Evolutionary conservation across 2,329 filamentous ascomycete genomes (phyloP), one percentile per base, ranked within the genome.

Genomic region (Gyromitra esculenta): DNA sequence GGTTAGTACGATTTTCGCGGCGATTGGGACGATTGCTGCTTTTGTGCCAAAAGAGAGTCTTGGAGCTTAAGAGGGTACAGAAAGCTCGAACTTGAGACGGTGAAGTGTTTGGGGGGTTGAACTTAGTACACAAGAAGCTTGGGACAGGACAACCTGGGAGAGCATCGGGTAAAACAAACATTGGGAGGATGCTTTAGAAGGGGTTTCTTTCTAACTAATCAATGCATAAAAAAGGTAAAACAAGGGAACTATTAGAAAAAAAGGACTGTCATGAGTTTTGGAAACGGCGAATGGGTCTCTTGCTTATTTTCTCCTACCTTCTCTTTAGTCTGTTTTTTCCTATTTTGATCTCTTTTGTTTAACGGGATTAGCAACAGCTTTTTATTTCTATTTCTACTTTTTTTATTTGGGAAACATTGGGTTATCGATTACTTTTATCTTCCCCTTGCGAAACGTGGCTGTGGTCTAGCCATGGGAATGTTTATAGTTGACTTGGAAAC

Each of bases 11-110:
- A 81, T 90, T 21, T 84, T 97, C 82, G 95, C 92, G 11, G 80
- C 90, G 18, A 83, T 95, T 3, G 94, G 94, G 59, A 98, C 95
- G 0, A 87, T 93, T 1, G 97, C 93, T 89, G 94, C 94, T 3
- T 96, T 96, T 83, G 83, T 97, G 9, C 78, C 78, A 6, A 78
- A 78, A 52, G 77, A 79, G 50, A 78, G 35, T 18, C 50, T 78
- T 2, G 73, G 73, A 15, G 73, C 41, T n/a, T 75, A 59, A 67
- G 11, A 56, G 11, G 21, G 37, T 35, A 13, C 25, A 11, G 15
- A 41, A 1, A 3, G 37, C 15, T 35, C 15, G 37, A 21, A 9
- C 15, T 41, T 6, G 11, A 31, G n/a, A 50, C 15, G 18, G 60
- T 9, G 25, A 31, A 31, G 15, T 48, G 25, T 21, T 56, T 56